Evolutionary conservation across 306 rosid species (phyloP).

Genomic region (Quercus bicolor): DNA sequence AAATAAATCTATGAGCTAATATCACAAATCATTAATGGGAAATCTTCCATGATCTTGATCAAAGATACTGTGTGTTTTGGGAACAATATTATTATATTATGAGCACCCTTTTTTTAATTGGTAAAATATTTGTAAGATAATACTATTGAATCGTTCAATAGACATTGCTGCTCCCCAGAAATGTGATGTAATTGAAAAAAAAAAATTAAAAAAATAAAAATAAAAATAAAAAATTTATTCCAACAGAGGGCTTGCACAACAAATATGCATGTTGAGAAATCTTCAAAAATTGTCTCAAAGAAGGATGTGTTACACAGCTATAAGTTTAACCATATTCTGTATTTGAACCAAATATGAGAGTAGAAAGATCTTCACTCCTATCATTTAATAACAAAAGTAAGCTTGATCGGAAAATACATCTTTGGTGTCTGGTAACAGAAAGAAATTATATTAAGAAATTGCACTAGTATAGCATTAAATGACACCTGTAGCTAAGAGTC

Average conservation of each 20-base stretch:
- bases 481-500: slow-evolving; percentile 4
- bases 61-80: background rate
- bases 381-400: background rate
- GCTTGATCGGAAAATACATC: background rate
- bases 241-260: background rate
- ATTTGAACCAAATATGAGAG: background rate
- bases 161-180: background rate
- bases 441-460: background rate
- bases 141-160: background rate
- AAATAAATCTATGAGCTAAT: background rate
- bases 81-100: background rate
- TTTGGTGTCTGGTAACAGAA: background rate
- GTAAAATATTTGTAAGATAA: background rate
- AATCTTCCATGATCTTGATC: background rate
- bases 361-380: background rate
- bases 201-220: no score
- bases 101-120: background rate
- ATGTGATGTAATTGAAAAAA: background rate
- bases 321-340: background rate
- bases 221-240: no score
- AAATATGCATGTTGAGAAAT: background rate
- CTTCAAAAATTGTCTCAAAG: no score
- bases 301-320: background rate
- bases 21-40: slow-evolving; percentile 5
- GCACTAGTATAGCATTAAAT: background rate